These are phyloP conservation scores for Saccharomycopsis crataegensis DNA, from an alignment of 1,139 yeast species.

Conservation along the genomic window DNA sequence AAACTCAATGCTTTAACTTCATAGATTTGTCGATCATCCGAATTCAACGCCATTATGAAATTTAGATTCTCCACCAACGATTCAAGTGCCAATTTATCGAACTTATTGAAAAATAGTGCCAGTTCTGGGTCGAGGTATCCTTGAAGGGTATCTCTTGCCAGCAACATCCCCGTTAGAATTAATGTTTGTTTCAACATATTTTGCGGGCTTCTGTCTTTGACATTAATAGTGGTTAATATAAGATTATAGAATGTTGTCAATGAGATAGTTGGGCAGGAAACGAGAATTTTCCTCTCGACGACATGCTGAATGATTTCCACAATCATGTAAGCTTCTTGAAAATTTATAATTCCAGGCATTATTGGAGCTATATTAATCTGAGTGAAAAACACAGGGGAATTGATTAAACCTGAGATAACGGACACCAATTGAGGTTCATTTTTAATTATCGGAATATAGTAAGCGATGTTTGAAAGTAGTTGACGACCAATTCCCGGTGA, in stretches of 20 bases:
- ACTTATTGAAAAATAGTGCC: constrained; percentile 7
- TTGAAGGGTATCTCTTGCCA: constrained; percentile 1
- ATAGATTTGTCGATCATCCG: neutral
- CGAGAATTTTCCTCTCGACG: constrained; percentile 11
- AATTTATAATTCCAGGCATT: neutral
- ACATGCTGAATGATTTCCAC: constrained; percentile 3
- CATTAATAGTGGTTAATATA: neutral
- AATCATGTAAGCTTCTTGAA: constrained; percentile 6
- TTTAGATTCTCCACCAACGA: constrained; percentile 7
- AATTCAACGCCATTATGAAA: neutral
- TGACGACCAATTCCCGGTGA: neutral
- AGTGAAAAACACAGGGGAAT: constrained; percentile 2
- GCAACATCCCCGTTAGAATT: constrained; percentile 12
- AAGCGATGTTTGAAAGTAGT: constrained; percentile 13
- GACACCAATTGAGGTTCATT: neutral
- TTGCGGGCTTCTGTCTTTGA: neutral
- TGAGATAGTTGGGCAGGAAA: constrained; percentile 15
- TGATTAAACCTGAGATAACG: constrained; percentile 1
- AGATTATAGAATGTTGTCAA: constrained; percentile 13
- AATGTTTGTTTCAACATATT: constrained; percentile 9
- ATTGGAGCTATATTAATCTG: no score
- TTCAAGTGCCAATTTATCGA: constrained; percentile 6
- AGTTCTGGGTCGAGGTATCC: constrained; percentile 10
- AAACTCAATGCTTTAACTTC: constrained; percentile 11
- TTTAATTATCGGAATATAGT: constrained; percentile 17